Evolutionary conservation across 2,329 filamentous ascomycete species (phyloP).

Genomic region (Neofusicoccum parvum): DNA sequence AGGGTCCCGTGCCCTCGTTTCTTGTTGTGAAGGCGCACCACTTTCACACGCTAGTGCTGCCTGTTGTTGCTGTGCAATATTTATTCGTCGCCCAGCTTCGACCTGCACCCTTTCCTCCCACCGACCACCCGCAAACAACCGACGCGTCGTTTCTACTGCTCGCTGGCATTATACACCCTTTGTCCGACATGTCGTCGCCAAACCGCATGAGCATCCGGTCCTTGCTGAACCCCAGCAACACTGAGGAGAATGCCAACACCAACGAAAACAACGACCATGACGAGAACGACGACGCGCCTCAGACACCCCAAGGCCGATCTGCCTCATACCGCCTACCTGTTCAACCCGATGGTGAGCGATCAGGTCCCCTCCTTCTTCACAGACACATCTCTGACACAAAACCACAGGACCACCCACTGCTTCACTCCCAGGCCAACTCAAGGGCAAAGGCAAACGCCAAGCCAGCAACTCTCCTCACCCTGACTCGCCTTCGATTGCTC

Average conservation of each 20-base stretch:
- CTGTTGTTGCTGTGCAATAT: not conserved
- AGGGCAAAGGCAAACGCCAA: constrained; percentile 13
- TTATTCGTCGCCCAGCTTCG: not conserved
- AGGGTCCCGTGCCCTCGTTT: not conserved
- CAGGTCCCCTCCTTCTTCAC: not conserved
- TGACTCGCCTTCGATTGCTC: not conserved
- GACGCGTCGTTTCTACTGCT: not conserved
- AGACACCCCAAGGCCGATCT: not conserved
- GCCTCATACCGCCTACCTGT: not conserved
- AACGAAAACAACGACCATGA: not conserved
- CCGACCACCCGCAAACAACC: not conserved
- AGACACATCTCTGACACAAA: not conserved
- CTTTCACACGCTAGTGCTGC: not conserved
- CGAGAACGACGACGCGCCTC: not conserved
- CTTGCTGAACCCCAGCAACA: not conserved
- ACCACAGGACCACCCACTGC: not conserved
- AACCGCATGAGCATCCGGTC: not conserved
- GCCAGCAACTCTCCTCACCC: constrained; percentile 9
- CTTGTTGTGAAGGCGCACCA: not conserved
- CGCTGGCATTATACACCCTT: not conserved
- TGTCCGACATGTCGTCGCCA: not conserved
- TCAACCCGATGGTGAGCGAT: not conserved
- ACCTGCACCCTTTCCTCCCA: not conserved
- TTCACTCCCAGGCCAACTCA: not conserved
- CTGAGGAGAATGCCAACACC: not conserved